Percentiles rank a stretch among this genome's conserved stretches.
phyloP scores from a whole-genome alignment of 148 eudicot genomes.

The Cornus suecica region DNA sequence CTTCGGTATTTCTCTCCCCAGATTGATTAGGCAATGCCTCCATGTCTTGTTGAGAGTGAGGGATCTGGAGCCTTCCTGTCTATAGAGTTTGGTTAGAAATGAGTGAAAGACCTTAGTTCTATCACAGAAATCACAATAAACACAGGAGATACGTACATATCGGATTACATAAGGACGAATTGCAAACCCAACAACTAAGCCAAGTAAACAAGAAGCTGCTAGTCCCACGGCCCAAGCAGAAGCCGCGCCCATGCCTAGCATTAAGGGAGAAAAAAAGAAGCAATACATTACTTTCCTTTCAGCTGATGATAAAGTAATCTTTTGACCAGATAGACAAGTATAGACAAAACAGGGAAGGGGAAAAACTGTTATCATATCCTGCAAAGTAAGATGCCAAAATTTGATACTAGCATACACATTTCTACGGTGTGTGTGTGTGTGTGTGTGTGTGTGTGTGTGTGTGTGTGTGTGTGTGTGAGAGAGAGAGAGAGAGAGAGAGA shows the following conservation, averaged over 20 bases:
- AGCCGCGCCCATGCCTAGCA: slow-evolving; percentile 33
- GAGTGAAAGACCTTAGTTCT: slow-evolving; percentile 2
- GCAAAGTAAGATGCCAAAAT: not conserved
- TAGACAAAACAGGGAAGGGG: not conserved
- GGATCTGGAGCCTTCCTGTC: slow-evolving; percentile 53
- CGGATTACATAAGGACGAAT: slow-evolving; percentile 56
- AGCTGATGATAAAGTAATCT: not conserved
- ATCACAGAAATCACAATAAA: not conserved
- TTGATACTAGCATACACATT: not conserved
- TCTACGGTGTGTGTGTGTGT: too few relatives aligned
- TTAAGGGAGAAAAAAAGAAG: not conserved
- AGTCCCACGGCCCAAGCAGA: slow-evolving; percentile 41
- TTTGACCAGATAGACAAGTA: not conserved
- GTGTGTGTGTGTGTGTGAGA: not conserved
- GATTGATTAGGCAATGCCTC: slow-evolving; percentile 62
- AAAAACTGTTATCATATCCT: not conserved
- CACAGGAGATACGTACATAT: slow-evolving; percentile 40
- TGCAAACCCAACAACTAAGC: slow-evolving; percentile 50
- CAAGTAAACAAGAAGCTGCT: slow-evolving; percentile 40
- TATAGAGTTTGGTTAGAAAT: slow-evolving; percentile 45
- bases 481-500: slow-evolving; percentile 6
- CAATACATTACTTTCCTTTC: not conserved
- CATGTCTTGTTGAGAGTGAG: slow-evolving; percentile 48
- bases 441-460: too few relatives aligned
- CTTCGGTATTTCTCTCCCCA: slow-evolving; percentile 60